Conservation (phyloP, 2,329 filamentous ascomycete genomes). For the Pleochaeta shiraiana region DNA sequence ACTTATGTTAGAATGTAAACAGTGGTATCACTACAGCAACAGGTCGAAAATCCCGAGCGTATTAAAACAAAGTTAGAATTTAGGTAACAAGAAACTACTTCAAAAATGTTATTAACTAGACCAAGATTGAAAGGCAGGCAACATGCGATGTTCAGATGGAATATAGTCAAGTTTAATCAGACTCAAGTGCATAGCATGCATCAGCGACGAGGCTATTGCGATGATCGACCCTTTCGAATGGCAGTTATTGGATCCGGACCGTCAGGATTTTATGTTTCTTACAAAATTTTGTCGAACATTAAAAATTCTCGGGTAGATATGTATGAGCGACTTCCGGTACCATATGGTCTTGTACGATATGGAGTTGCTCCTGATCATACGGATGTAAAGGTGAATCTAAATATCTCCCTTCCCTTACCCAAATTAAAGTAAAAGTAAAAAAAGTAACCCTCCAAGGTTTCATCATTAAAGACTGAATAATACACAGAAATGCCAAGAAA, state of each 20-base stretch:
- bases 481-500: constrained; percentile 73
- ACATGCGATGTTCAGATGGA: background rate
- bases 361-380: constrained; percentile 97
- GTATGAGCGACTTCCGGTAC: constrained; percentile 87
- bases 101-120: background rate
- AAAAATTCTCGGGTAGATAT: constrained; percentile 63
- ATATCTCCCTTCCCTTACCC: too few relatives aligned
- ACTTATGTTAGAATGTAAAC: too few relatives aligned
- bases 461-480: constrained; percentile 8
- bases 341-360: constrained; percentile 79
- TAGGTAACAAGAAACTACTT: too few relatives aligned
- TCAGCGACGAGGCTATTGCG: constrained; percentile 12
- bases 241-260: constrained; percentile 87
- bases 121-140: background rate
- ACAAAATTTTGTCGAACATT: constrained; percentile 59
- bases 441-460: too few relatives aligned
- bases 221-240: constrained; percentile 50
- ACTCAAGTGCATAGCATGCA: background rate
- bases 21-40: too few relatives aligned
- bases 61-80: too few relatives aligned
- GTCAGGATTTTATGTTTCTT: constrained; percentile 87
- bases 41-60: too few relatives aligned
- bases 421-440: too few relatives aligned
- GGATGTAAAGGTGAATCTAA: constrained; percentile 98
- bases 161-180: too few relatives aligned